These are phyloP conservation scores for Beta corolliflora DNA, from an alignment of 179 eudicot genomes.

Conservation along the genomic window DNA sequence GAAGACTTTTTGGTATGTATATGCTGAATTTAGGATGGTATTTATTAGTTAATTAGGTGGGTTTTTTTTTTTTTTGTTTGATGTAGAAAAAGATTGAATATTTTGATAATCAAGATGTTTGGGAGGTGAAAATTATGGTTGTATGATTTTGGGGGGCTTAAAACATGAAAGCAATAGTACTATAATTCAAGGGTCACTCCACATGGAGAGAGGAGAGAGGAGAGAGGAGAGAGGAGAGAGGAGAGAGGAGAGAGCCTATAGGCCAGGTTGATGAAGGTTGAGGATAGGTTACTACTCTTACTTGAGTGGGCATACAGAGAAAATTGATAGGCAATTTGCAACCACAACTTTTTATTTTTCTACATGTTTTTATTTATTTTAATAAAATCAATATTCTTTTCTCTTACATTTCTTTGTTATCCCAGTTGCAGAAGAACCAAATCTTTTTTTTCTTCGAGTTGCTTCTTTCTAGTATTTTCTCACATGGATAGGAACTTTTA, in stretches of 20 bases:
- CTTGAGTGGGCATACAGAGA: conserved; percentile 33
- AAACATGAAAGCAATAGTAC: not conserved
- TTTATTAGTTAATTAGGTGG: not conserved
- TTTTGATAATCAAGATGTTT: not conserved
- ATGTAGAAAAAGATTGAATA: conserved; percentile 1
- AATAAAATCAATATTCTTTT: conserved; percentile 14
- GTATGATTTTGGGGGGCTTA: conserved; percentile 20
- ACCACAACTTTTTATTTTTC: conserved; percentile 66
- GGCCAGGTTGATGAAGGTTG: conserved; percentile 8
- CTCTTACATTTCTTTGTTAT: conserved; percentile 34
- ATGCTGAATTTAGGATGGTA: conserved; percentile 8
- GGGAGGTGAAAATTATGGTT: conserved; percentile 6
- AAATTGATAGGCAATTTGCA: conserved; percentile 44
- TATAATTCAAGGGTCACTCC: conserved; percentile 20
- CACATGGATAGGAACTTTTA: conserved; percentile 11
- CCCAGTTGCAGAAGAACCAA: conserved; percentile 33
- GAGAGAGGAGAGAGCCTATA: conserved; percentile 9
- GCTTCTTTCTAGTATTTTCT: conserved; percentile 23
- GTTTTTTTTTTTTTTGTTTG: not conserved
- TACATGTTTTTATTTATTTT: conserved; percentile 25
- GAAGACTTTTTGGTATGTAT: conserved; percentile 3
- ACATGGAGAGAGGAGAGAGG: conserved; percentile 18
- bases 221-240: too few relatives aligned
- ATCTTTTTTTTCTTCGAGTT: conserved; percentile 29
- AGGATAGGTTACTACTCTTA: conserved; percentile 40